Conservation (phyloP, 768 basidiomycete species). For the Piloderma croceum region DNA sequence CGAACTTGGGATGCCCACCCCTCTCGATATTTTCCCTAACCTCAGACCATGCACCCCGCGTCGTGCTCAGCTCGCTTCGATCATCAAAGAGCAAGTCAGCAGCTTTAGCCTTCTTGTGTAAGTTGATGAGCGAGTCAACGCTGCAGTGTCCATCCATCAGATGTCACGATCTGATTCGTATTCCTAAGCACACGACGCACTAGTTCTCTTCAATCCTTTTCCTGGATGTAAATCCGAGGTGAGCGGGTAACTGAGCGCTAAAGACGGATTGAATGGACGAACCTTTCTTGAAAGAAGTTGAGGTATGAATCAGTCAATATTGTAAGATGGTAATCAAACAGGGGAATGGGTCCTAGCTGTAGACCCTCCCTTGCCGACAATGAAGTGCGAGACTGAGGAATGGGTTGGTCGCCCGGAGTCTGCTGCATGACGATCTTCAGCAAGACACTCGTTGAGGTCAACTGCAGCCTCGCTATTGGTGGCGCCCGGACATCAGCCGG, state of each 20-base stretch:
- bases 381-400: conserved; percentile 17
- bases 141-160: conserved; percentile 31
- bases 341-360: conserved; percentile 51
- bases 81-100: conserved; percentile 72
- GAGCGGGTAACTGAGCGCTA: conserved; percentile 10
- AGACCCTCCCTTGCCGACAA: conserved; percentile 22
- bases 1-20: no score
- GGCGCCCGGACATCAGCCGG: no score
- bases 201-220: conserved; percentile 82
- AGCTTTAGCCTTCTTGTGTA: conserved; percentile 67
- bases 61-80: conserved; percentile 55
- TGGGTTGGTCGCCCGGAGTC: conserved; percentile 1
- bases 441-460: no score
- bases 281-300: conserved; percentile 84
- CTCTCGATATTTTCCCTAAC: conserved; percentile 81
- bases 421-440: background rate
- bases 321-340: conserved; percentile 65
- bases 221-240: conserved; percentile 35
- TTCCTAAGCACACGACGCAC: conserved; percentile 43
- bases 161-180: background rate
- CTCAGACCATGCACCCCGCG: conserved; percentile 76
- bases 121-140: conserved; percentile 64
- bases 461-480: no score
- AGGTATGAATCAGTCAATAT: conserved; percentile 59
- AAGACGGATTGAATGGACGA: conserved; percentile 20